A percentile compares a stretch with the other conserved stretches of the same genome.
Evolutionary conservation across 2,329 filamentous ascomycete genomes (phyloP).

Genomic region (Xylaria sp.): DNA sequence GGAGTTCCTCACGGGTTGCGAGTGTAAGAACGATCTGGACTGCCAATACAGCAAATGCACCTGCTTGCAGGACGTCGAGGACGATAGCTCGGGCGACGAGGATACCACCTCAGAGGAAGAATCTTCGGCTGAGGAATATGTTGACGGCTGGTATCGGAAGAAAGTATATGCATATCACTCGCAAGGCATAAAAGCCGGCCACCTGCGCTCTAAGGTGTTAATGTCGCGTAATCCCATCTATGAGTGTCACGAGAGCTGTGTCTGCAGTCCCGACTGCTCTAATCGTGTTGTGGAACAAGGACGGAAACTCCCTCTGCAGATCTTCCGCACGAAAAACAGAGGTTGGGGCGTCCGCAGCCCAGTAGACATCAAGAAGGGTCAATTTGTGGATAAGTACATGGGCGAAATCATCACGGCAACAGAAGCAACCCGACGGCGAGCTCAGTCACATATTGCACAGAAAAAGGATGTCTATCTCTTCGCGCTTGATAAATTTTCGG

Average conservation of each 20-base stretch:
- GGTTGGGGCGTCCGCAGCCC: constrained; percentile 81
- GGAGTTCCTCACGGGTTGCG: constrained; percentile 75
- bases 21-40: constrained; percentile 68
- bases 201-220: constrained; percentile 63
- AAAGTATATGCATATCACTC: constrained; percentile 72
- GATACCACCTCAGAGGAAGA: not conserved
- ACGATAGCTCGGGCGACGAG: constrained; percentile 60
- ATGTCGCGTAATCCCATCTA: constrained; percentile 73
- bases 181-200: constrained; percentile 61
- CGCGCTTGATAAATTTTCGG: constrained; percentile 81
- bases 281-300: constrained; percentile 83
- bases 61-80: constrained; percentile 68
- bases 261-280: constrained; percentile 71
- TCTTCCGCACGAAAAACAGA: constrained; percentile 77
- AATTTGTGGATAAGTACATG: constrained; percentile 83
- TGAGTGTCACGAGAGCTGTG: constrained; percentile 80
- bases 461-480: constrained; percentile 84
- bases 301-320: constrained; percentile 74
- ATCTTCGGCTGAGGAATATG: not conserved
- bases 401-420: constrained; percentile 73
- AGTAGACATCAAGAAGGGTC: constrained; percentile 72
- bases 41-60: constrained; percentile 75
- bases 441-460: constrained; percentile 62
- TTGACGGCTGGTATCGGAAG: constrained; percentile 50
- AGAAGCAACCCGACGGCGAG: constrained; percentile 74